Evolutionary conservation across 1,284 basidiomycete species (phyloP), one percentile per base, ranked within the genome.

Genomic region (Boletellus sp.): DNA sequence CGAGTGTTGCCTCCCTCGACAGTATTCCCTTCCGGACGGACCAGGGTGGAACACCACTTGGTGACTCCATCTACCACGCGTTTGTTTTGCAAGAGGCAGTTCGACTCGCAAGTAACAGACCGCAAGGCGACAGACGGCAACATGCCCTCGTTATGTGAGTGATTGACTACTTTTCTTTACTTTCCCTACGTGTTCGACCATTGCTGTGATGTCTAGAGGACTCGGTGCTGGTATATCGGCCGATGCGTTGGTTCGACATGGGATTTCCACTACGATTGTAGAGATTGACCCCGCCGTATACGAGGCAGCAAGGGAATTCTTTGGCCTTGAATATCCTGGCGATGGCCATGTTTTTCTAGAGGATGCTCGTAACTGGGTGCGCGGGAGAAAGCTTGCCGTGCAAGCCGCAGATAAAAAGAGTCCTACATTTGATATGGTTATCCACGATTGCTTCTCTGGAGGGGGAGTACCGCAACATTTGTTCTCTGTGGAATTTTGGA

Each of bases 391-490:
- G 14, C 55, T 51, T 25, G 55, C 56, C 32, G 50, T 68, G 34
- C 64, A 66, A 39, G 54, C 59, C 36, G 64, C 64, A 40, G 59
- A 55, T n/a, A 47, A 57, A 29, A 57, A 60, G 13, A 53, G 40
- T 11, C 52, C 55, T 41, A 63, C 61, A 20, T 95, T 81, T 63
- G 87, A 90, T 61, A 81, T 88, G 54, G 78, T 93, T 16, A 72
- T 95, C 0, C 94, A 97, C 58, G 94, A 95, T 60, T 90, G 87
- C 56, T 96, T 95, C 66, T 91, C 91, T 9, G 93, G 92, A 3
- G 94, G 93, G 4, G 79, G 79, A 17, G 82, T 96, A 4, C 91
- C 93, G 0, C 72, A 81, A 14, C 82, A 91, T 57, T 70, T 96
- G 34, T 95, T 87, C 67, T 89, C 91, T 0, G 42, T 75, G 20